Conservation (phyloP, 768 basidiomycete genomes). For the Coprinellus aureogranulatus region DNA sequence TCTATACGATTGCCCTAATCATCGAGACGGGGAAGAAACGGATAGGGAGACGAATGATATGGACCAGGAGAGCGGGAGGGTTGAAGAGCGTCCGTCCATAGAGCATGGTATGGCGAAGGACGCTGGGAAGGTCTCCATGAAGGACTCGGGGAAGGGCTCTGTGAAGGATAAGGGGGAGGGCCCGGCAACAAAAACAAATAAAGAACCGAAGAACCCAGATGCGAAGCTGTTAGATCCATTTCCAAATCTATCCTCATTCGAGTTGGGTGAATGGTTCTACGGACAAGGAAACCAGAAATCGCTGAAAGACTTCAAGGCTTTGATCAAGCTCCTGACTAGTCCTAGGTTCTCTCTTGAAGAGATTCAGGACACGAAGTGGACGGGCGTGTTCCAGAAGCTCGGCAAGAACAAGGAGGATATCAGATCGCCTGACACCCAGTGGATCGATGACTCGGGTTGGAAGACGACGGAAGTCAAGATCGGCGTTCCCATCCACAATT, state of each 20-base stretch:
- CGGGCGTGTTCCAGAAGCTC: neutral
- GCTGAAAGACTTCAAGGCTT: neutral
- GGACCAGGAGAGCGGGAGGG: too few relatives aligned
- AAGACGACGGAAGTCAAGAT: neutral
- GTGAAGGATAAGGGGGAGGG: too few relatives aligned
- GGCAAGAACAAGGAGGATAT: neutral
- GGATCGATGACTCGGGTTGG: slow-evolving; percentile 1
- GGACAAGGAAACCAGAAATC: neutral
- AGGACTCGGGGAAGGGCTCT: too few relatives aligned
- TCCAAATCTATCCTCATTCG: neutral
- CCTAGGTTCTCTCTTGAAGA: neutral
- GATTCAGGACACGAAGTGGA: neutral
- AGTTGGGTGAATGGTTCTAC: neutral
- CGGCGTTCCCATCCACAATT: neutral
- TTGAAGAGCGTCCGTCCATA: too few relatives aligned
- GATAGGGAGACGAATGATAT: too few relatives aligned
- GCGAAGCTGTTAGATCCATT: neutral
- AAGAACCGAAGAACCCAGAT: too few relatives aligned
- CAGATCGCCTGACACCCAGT: neutral
- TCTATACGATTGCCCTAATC: too few relatives aligned
- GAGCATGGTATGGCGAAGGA: too few relatives aligned
- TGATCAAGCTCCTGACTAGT: neutral
- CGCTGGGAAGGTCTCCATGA: too few relatives aligned
- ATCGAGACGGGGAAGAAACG: too few relatives aligned
- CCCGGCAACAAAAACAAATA: too few relatives aligned